Conservation (phyloP, 257 asterid species). For the Gentiana macrophylla region DNA sequence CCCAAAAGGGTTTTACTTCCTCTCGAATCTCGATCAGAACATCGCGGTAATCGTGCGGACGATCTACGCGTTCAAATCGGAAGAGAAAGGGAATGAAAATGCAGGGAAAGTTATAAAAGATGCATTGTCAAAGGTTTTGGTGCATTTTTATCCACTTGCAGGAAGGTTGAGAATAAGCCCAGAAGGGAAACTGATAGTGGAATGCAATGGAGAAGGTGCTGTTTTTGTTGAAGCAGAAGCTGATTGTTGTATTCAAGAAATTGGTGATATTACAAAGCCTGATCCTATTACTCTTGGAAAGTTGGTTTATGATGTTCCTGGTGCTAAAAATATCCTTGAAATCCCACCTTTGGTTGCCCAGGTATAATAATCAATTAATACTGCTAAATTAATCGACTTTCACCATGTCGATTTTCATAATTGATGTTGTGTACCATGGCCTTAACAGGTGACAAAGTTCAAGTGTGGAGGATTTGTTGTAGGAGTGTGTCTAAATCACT, state of each 20-base stretch:
- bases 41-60: conserved; percentile 77
- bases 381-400: neutral
- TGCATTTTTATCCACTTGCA: conserved; percentile 60
- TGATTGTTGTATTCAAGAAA: conserved; percentile 35
- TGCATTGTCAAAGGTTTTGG: conserved; percentile 61
- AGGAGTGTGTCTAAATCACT: conserved; percentile 81
- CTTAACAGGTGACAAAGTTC: conserved; percentile 65
- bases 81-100: conserved; percentile 39
- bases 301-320: conserved; percentile 81
- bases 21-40: conserved; percentile 82
- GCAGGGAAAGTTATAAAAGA: conserved; percentile 44
- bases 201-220: conserved; percentile 78
- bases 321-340: conserved; percentile 47
- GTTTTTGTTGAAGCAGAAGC: conserved; percentile 88
- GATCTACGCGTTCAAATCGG: conserved; percentile 63
- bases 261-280: conserved; percentile 74
- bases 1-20: conserved; percentile 40
- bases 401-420: neutral
- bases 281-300: conserved; percentile 72
- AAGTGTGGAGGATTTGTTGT: conserved; percentile 88
- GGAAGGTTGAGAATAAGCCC: conserved; percentile 61
- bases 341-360: conserved; percentile 88
- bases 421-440: neutral
- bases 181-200: conserved; percentile 64
- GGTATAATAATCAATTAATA: conserved; percentile 19